Conservation (phyloP, 1,284 basidiomycete genomes). For the Cystobasidium slooffiae region DNA sequence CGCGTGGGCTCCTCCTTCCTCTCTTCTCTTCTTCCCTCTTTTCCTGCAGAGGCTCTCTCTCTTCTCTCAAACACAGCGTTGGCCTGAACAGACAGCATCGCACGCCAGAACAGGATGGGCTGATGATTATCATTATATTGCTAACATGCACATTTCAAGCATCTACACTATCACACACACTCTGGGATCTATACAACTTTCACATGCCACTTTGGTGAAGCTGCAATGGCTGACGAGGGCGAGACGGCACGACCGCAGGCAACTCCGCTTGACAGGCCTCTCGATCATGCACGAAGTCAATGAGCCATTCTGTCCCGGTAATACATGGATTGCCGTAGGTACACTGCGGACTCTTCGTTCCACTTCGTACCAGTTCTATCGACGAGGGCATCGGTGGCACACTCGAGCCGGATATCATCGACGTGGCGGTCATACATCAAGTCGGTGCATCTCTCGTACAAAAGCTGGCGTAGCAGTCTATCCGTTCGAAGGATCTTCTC, state of each 20-base stretch:
- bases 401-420: background rate
- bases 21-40: background rate
- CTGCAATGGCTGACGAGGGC: too few relatives aligned
- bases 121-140: constrained; percentile 10
- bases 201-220: too few relatives aligned
- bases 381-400: background rate
- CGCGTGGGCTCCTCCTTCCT: constrained; percentile 2
- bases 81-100: constrained; percentile 4
- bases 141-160: too few relatives aligned
- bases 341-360: background rate
- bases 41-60: background rate
- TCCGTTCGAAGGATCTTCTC: too few relatives aligned
- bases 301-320: background rate
- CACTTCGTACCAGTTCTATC: constrained; percentile 15
- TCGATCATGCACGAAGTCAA: too few relatives aligned
- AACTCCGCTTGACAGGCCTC: too few relatives aligned
- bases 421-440: too few relatives aligned
- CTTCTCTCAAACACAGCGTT: background rate
- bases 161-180: too few relatives aligned
- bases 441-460: too few relatives aligned
- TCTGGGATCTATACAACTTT: too few relatives aligned
- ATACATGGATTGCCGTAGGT: background rate
- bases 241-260: too few relatives aligned
- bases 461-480: too few relatives aligned
- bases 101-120: background rate